Evolutionary conservation across 176 grass and related monocot genomes (phyloP), one percentile per base, ranked within the genome.

Genomic region (Secale cereale): DNA sequence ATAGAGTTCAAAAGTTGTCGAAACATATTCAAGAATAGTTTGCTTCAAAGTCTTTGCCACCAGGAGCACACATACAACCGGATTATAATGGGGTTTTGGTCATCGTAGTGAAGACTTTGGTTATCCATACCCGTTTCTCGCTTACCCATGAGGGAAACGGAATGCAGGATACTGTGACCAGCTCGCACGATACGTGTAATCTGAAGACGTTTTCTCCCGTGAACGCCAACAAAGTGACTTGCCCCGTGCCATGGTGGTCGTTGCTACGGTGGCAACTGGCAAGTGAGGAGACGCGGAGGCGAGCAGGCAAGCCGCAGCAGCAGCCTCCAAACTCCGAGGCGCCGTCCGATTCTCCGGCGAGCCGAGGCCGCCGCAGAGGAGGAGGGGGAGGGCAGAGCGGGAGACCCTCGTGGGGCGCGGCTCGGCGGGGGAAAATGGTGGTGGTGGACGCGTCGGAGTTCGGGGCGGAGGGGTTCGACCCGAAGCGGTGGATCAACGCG

Each of bases 401-500:
- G 22, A 17, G 16, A 4, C 35, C 45, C 17, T 4, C 20, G n/a
- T 10, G 37, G 8, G 25, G 3, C 37, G 32, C 22, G 61, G 10
- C 23, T 62, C 22, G 2, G 23, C 4, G 30, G 48, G 29, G 30
- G 73, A 29, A 29, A 86, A 95, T 96, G 97, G 94, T 96, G 86
- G 93, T 94, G 88, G 86, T 99, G 71, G 97, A 96, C 74, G 69
- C 90, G 39, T 72, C 83, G 75, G 97, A 96, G 88, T 96, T 99
- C 84, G 91, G 90, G 33, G 87, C 91, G 81, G 93, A 96, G 71
- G 88, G 84, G 8, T 99, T 99, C 81, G 90, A 99, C 79, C 90
- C 87, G 70, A 99, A 99, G 86, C 91, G 90, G 81, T 99, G 97
- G 97, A 99, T 96, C 93, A 99, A 99, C 84, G 93, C 90, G 70